Conservation (phyloP, 2,329 filamentous ascomycete species). For the Apiospora sp. region DNA sequence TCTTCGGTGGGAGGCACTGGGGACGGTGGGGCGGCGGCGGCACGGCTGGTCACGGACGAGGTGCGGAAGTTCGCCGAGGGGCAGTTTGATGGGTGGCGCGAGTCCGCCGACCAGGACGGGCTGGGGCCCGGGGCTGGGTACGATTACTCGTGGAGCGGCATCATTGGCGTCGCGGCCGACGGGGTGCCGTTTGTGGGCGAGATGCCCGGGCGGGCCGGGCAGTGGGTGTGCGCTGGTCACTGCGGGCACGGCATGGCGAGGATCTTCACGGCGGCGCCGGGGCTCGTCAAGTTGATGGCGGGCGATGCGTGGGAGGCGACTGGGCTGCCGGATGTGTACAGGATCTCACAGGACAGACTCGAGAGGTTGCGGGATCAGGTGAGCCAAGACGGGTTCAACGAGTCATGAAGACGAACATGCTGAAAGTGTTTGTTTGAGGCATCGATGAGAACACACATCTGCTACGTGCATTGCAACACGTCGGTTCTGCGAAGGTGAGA, state of each 20-base stretch:
- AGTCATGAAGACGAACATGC: neutral
- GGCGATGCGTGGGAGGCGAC: constrained; percentile 29
- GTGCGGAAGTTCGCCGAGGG: constrained; percentile 37
- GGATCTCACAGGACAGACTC: constrained; percentile 30
- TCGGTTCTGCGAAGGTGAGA: no score
- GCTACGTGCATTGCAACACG: no score
- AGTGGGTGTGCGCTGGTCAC: constrained; percentile 33
- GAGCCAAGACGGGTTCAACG: neutral
- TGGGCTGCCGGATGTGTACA: constrained; percentile 31
- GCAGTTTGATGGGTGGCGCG: constrained; percentile 39
- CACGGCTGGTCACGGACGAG: constrained; percentile 38
- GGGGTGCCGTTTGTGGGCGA: constrained; percentile 32
- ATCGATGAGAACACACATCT: no score
- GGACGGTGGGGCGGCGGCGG: constrained; percentile 21
- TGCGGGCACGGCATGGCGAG: constrained; percentile 34
- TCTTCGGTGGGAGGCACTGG: neutral
- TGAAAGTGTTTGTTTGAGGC: neutral
- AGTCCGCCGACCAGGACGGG: constrained; percentile 25
- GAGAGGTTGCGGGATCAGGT: neutral
- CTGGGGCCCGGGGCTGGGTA: constrained; percentile 40
- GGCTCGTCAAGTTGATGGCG: constrained; percentile 31
- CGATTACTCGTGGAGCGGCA: constrained; percentile 34
- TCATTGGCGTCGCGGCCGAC: constrained; percentile 28
- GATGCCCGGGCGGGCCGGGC: constrained; percentile 29
- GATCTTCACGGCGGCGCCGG: constrained; percentile 32